Evolutionary conservation across 2,329 filamentous ascomycete genomes (phyloP), one percentile per base, ranked within the genome.

Genomic region (Lasiodiplodia sp.): DNA sequence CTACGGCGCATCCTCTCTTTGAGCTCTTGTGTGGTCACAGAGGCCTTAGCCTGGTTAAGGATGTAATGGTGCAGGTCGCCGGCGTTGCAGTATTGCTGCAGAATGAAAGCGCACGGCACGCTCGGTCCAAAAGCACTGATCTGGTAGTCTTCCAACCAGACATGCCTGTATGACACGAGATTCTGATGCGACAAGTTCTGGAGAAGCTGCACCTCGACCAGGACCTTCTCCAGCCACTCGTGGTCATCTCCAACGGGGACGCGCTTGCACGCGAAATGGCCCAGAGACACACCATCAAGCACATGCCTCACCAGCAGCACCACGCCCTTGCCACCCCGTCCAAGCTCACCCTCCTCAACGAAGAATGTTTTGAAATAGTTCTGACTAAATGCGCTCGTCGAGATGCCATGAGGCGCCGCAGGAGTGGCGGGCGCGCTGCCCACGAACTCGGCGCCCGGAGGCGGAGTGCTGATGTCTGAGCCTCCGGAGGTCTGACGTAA

Each of bases 81-180:
- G 1, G 90, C 87, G 77, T 99, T 98, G 82, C 96, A 99, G 75
- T 97, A 99, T 76, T 99, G 94, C 77, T 99, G 96, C 8, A 99
- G 86, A 68, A 99, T 99, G 78, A 97, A 99, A 4, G 95, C 94
- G 75, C 95, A 98, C 12, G 94, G 94, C 0, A 99, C 94, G 67
- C 89, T 93, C 0, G 96, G 96, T 0, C 94, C 92, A 78, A 99
- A 99, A 7, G 74, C 90, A 71, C 88, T 95, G 65, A 97, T 88
- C 72, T 91, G 88, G 66, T 91, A 90, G 78, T 97, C 92, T 78
- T 99, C 95, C 18, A 99, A 86, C 96, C 96, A 99, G 38, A 97
- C 96, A 80, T 98, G 96, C 7, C 95, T 91, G 78, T 99, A 99
- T 0, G 94, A 97, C 0, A 99, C 96, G 10, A 99, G 85, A 71